A percentile compares a stretch with the other conserved stretches of the same genome.
These are phyloP conservation scores for Debaryomyces sp. DNA, from an alignment of 1,139 yeast genomes.

Conservation along the genomic window DNA sequence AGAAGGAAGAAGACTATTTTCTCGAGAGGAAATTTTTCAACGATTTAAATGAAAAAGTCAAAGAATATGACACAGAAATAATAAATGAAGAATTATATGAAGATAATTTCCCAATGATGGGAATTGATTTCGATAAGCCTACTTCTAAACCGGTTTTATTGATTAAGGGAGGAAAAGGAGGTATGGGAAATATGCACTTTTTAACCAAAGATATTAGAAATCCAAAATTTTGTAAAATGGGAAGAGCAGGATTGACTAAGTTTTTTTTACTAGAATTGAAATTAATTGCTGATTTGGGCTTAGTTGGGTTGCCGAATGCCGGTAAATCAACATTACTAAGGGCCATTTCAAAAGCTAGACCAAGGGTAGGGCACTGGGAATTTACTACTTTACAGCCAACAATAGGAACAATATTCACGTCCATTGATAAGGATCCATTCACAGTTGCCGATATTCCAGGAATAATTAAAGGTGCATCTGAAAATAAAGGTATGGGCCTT, in stretches of 20 bases:
- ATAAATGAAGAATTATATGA: conserved; percentile 58
- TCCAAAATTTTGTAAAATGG: conserved; percentile 84
- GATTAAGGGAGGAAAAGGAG: conserved; percentile 87
- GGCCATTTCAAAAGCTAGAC: conserved; percentile 89
- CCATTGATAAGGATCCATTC: conserved; percentile 71
- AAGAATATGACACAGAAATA: conserved; percentile 62
- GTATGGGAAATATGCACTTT: conserved; percentile 96
- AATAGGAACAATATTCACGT: conserved; percentile 78
- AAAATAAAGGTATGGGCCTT: conserved; percentile 89
- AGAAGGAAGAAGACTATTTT: conserved; percentile 72
- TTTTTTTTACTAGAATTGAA: conserved; percentile 80
- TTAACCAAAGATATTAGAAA: conserved; percentile 80
- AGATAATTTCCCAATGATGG: conserved; percentile 78
- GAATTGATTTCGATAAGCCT: conserved; percentile 71
- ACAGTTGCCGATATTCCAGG: conserved; percentile 99
- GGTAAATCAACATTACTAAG: conserved; percentile 89
- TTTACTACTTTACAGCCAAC: conserved; percentile 93
- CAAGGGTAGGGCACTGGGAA: conserved; percentile 95
- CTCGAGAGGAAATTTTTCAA: conserved; percentile 63
- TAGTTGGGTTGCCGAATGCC: conserved; percentile 95
- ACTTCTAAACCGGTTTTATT: conserved; percentile 69
- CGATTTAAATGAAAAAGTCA: conserved; percentile 63
- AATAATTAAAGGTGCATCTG: conserved; percentile 81
- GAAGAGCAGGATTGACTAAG: conserved; percentile 69
- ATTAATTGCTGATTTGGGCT: conserved; percentile 86